These are phyloP conservation scores for Leucosporidium creatinivorum DNA, from an alignment of 768 basidiomycete genomes.

Conservation along the genomic window DNA sequence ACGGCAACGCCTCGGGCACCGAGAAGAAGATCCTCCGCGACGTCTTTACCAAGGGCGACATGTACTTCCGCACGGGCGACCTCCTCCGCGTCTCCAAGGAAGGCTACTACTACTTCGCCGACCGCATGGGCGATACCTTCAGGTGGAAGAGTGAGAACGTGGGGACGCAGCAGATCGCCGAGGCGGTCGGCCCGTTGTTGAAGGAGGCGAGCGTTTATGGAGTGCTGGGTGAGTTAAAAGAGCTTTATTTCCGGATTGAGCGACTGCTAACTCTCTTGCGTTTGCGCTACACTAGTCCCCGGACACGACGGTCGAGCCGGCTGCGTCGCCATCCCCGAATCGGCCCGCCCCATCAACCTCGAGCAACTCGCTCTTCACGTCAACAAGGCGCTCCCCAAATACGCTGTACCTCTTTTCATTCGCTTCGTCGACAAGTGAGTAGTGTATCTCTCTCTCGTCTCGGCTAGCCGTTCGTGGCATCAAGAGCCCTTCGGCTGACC, in stretches of 20 bases:
- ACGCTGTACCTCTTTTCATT: constrained; percentile 30
- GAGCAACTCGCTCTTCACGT: constrained; percentile 17
- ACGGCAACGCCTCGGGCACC: constrained; percentile 20
- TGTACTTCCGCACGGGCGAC: constrained; percentile 25
- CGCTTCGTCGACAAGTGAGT: constrained; percentile 23
- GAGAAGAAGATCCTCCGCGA: constrained; percentile 33
- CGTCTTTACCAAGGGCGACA: constrained; percentile 26
- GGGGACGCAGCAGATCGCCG: constrained; percentile 15
- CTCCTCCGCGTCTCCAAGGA: constrained; percentile 12
- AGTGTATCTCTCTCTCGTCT: too few relatives aligned
- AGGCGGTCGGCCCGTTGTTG: constrained; percentile 17
- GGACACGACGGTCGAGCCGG: constrained; percentile 31
- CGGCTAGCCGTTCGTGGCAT: too few relatives aligned
- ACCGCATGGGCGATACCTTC: constrained; percentile 31
- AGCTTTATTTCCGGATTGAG: too few relatives aligned
- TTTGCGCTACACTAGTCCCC: constrained; percentile 9
- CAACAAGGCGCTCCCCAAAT: constrained; percentile 18
- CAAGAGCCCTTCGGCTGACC: too few relatives aligned
- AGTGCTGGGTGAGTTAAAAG: constrained; percentile 20
- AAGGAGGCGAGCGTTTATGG: constrained; percentile 26
- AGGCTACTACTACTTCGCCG: constrained; percentile 25
- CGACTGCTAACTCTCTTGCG: background rate
- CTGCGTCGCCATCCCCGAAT: constrained; percentile 24
- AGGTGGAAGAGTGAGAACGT: constrained; percentile 32
- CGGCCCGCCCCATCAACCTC: constrained; percentile 9